A percentile compares a stretch with the other conserved stretches of the same genome.
Conservation (phyloP, 2,329 filamentous ascomycete species). For the Didymella lethalis region DNA sequence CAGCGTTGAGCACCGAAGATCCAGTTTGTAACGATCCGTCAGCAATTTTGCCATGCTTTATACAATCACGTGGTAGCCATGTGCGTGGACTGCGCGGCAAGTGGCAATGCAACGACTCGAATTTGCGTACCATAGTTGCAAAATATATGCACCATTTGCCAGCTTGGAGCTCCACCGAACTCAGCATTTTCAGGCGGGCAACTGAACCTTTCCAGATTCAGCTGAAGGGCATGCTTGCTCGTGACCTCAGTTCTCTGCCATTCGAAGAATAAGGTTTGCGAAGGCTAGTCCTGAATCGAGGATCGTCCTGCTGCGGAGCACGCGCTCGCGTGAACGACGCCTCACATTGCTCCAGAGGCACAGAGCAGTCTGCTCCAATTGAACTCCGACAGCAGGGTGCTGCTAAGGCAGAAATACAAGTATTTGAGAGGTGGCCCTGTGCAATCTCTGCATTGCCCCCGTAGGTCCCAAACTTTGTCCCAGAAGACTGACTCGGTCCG, state of each 20-base stretch:
- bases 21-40: slow-evolving; percentile 2
- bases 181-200: background rate
- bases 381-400: background rate
- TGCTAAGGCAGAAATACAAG: background rate
- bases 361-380: slow-evolving; percentile 2
- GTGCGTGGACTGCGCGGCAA: slow-evolving; percentile 13
- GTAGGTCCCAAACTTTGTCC: slow-evolving; percentile 24
- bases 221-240: slow-evolving; percentile 4
- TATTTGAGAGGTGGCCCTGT: slow-evolving; percentile 2
- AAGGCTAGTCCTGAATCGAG: slow-evolving; percentile 4
- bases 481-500: slow-evolving; percentile 28
- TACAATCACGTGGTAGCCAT: slow-evolving; percentile 18
- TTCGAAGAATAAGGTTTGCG: slow-evolving; percentile 16
- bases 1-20: slow-evolving; percentile 3
- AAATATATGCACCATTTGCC: background rate
- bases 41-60: slow-evolving; percentile 9
- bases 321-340: slow-evolving; percentile 11
- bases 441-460: slow-evolving; percentile 21
- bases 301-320: slow-evolving; percentile 6
- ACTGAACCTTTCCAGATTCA: background rate
- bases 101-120: slow-evolving; percentile 6
- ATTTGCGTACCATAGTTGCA: background rate
- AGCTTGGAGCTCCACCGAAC: slow-evolving; percentile 2
- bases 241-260: slow-evolving; percentile 2
- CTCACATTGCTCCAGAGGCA: slow-evolving; percentile 2